A percentile compares a stretch with the other conserved stretches of the same genome.
Evolutionary conservation across 1,284 basidiomycete species (phyloP).

Genomic region (Cutaneotrichosporon cutaneum): DNA sequence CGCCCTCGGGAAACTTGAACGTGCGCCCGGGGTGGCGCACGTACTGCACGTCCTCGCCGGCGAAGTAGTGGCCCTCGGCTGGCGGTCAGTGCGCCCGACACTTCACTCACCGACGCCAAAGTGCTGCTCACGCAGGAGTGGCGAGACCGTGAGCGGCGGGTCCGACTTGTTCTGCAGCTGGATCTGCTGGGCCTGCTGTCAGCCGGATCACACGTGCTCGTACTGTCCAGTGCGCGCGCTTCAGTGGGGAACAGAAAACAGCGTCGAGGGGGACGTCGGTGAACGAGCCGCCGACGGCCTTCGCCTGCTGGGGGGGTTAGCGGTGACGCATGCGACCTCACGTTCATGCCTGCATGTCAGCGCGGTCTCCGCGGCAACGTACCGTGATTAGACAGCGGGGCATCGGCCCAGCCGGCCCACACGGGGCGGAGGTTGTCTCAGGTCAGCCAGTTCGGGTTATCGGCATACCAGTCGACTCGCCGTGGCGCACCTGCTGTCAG

Average conservation of each 20-base stretch:
- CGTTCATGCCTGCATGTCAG: constrained; percentile 62
- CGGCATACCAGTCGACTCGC: constrained; percentile 68
- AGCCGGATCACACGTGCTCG: not conserved
- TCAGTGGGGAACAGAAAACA: constrained; percentile 76
- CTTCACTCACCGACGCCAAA: constrained; percentile 44
- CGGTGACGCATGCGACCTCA: constrained; percentile 38
- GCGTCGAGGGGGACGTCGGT: constrained; percentile 61
- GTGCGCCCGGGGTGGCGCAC: constrained; percentile 38
- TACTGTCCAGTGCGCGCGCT: constrained; percentile 62
- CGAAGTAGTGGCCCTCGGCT: constrained; percentile 47
- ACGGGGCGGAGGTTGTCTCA: constrained; percentile 53
- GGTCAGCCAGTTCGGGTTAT: not conserved
- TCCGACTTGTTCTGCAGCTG: constrained; percentile 39
- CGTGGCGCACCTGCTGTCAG: constrained; percentile 65
- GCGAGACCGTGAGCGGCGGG: constrained; percentile 41
- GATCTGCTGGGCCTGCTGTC: constrained; percentile 48
- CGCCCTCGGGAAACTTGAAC: constrained; percentile 48
- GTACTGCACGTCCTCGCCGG: constrained; percentile 34
- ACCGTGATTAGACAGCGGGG: constrained; percentile 80
- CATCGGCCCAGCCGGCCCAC: constrained; percentile 84
- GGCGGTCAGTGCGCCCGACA: not conserved
- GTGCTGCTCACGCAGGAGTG: constrained; percentile 50
- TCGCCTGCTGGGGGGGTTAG: constrained; percentile 66
- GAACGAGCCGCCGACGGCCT: constrained; percentile 67
- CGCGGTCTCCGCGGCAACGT: constrained; percentile 32